Base-by-base conservation (phyloP, 1,139 yeast genomes). In the Protomyces arabidopsidicola region DNA sequence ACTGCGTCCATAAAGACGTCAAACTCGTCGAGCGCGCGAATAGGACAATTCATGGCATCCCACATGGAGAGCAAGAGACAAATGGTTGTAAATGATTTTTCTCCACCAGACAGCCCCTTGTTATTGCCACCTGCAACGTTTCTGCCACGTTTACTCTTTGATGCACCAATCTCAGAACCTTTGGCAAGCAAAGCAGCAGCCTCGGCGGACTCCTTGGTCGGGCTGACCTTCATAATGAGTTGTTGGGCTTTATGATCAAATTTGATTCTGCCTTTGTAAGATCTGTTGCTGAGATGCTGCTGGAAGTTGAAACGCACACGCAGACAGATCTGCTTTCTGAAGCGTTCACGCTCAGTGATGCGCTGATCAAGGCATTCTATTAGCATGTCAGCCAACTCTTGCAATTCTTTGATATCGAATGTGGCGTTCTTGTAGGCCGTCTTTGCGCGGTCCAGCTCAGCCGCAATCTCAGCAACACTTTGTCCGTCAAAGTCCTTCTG, bases 1-100 rank as follows among this genome's bases (percentile, higher is more conserved):
- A 90, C 89, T 56, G 91, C 90, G 74, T 95, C 99, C 98, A 95
- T 93, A 71, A 87, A 95, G 36, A 95, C 98, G 76, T 95, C 99
- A 74, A 93, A 95, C 74, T 95, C 99, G 75, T 95, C 99, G 66
- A 95, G 77, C 0, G 97, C 98, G 66, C 96, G 82, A 24, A 95
- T 82, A 66, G 87, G 83, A 0, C 96, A 86, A 65, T 87, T 85
- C 96, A 93, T 90, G 31, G 90, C 86, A 68, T 85, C 84, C 99
- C 99, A 95, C 54, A 95, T 88, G 0, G 98, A 88, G 67, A 91
- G 79, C 60, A 95, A 77, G 65, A 95, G 80, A 0, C 97, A 89
- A 68, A 93, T 86, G 73, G 95, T 98, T 0, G 97, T 85, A 73
- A 88, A 93, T 1, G 97, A 90, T 73, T 91, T 91, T 73, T 95